Evolutionary conservation across 805 yeast species (phyloP).

Genomic region (Cyberlindnera meyerae): DNA sequence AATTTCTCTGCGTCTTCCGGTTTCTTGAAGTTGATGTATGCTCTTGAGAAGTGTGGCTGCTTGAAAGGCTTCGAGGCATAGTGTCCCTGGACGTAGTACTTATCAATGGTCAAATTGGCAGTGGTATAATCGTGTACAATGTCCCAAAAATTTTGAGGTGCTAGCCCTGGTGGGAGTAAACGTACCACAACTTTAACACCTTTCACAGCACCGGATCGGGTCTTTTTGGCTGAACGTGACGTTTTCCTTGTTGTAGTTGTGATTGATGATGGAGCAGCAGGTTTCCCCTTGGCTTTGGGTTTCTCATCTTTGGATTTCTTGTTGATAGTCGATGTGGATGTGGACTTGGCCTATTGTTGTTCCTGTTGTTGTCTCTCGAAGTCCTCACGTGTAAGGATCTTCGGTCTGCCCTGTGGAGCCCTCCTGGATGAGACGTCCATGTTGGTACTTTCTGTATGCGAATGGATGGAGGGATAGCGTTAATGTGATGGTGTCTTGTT

Average conservation of each 20-base stretch:
- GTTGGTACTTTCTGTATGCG: too few species aligned
- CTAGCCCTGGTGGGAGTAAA: conserved; percentile 39
- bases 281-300: background rate
- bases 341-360: too few species aligned
- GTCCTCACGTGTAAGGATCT: conserved; percentile 8
- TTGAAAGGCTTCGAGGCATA: conserved; percentile 36
- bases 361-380: conserved; percentile 5
- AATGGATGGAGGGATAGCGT: background rate
- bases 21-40: conserved; percentile 35
- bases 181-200: conserved; percentile 32
- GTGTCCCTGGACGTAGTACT: conserved; percentile 39
- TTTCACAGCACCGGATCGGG: too few species aligned
- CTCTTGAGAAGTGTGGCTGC: conserved; percentile 36
- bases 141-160: conserved; percentile 27
- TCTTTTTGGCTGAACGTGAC: too few species aligned
- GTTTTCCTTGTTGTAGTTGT: too few species aligned
- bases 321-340: background rate
- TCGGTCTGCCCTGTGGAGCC: conserved; percentile 5
- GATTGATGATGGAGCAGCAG: background rate
- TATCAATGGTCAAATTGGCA: conserved; percentile 12
- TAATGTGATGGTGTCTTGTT: too few species aligned
- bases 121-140: conserved; percentile 16
- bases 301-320: background rate
- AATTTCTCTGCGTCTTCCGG: conserved; percentile 27
- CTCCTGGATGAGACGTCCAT: conserved; percentile 14